Evolutionary conservation across 306 rosid species (phyloP).

Genomic region (Quercus suber): DNA sequence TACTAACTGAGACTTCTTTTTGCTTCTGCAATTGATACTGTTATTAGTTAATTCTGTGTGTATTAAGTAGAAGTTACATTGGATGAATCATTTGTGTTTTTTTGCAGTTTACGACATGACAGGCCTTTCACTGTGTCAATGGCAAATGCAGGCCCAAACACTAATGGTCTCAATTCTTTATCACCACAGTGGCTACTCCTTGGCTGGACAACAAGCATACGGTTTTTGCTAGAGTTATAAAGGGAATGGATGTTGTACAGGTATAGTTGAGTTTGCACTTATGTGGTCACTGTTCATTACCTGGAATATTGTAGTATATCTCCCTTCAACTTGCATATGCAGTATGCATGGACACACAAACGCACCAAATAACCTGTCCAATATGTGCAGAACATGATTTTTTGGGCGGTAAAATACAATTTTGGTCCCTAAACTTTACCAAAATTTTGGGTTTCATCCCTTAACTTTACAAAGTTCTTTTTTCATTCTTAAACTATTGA

Average conservation of each 20-base stretch:
- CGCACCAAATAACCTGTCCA: neutral
- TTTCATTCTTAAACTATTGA: no score
- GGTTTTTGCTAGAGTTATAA: constrained; percentile 87
- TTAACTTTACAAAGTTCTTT: no score
- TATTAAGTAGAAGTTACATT: constrained; percentile 17
- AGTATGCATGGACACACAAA: neutral
- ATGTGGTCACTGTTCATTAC: constrained; percentile 6
- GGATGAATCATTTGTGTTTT: constrained; percentile 18
- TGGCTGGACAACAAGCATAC: constrained; percentile 99
- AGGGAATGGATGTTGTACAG: constrained; percentile 99
- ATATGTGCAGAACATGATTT: neutral
- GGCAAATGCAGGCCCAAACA: constrained; percentile 95
- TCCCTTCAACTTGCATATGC: neutral
- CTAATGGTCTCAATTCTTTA: constrained; percentile 95
- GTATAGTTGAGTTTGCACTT: constrained; percentile 39
- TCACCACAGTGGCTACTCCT: constrained; percentile 98
- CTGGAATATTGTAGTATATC: neutral
- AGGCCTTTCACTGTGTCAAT: constrained; percentile 94
- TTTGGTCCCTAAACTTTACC: no score
- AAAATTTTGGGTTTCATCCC: no score
- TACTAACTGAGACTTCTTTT: neutral
- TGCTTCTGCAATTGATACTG: neutral
- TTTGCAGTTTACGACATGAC: constrained; percentile 89
- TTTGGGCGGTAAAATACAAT: no score
- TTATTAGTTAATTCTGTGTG: neutral